Base-by-base conservation (phyloP, 148 eudicot species). In the Tetragonia tetragonoides region DNA sequence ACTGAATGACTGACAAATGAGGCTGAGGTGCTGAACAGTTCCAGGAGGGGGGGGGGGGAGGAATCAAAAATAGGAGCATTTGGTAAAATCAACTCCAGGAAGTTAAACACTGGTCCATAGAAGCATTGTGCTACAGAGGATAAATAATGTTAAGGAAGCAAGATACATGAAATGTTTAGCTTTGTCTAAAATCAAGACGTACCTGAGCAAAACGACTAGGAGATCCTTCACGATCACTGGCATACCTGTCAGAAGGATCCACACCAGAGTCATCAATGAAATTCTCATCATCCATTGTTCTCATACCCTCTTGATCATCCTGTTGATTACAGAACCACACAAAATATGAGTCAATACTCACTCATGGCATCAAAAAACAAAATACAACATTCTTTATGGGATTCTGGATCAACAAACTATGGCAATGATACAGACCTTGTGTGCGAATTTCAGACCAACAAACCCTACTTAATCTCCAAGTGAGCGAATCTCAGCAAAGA, bases 191-290 rank as follows among this genome's bases (percentile, higher is more conserved):
- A 75, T 61, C 60, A 67, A 78, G 53, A 67, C 69, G 11, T 65
- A 92, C 98, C 93, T 92, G 93, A 74, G 91, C 95, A 86, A 87
- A 92, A 83, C 83, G 86, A 28, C 97, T 82, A 24, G 98, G 97
- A 75, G 98, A 94, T 73, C 79, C 90, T 72, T 82, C 97, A 78
- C 87, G 76, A 75, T 93, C 97, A 89, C 88, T 86, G 65, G 79
- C 88, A 77, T 94, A 91, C 51, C 89, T 79, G 62, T 87, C 91
- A 47, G 91, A 87, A 79, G 97, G 97, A 81, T 95, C 98, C 67
- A 91, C 87, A 68, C 97, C 98, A 77, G 76, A 86, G 72, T 95
- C 98, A 81, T 95, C 97, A 24, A 92, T 92, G 84, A 95, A 95
- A 84, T 92, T 92, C 76, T 91, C 99, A 87, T 95, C 99, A 75